Evolutionary conservation across 805 yeast species (phyloP).

Genomic region (Teunomyces panamensis): DNA sequence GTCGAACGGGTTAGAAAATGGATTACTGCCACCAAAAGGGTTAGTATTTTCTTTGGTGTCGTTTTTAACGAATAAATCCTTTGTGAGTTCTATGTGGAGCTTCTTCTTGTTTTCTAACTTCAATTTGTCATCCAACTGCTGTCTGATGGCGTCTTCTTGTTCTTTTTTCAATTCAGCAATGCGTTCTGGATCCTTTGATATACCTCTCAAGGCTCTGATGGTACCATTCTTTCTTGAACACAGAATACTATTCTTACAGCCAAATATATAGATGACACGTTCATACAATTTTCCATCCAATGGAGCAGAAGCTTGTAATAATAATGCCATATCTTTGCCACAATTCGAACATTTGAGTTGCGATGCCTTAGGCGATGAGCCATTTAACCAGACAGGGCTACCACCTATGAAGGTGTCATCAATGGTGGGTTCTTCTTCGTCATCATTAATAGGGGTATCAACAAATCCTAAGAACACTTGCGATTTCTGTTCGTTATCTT

Average conservation of each 20-base stretch:
- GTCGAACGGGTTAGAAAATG: slow-evolving; percentile 31
- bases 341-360: slow-evolving; percentile 67
- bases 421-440: slow-evolving; percentile 32
- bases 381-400: slow-evolving; percentile 59
- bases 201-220: slow-evolving; percentile 73
- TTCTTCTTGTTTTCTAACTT: slow-evolving; percentile 44
- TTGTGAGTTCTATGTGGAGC: slow-evolving; percentile 34
- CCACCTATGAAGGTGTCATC: slow-evolving; percentile 85
- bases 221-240: slow-evolving; percentile 74
- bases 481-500: slow-evolving; percentile 30
- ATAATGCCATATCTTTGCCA: slow-evolving; percentile 54
- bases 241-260: slow-evolving; percentile 51
- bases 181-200: slow-evolving; percentile 55
- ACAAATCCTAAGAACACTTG: slow-evolving; percentile 59
- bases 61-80: slow-evolving; percentile 23
- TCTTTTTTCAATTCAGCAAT: slow-evolving; percentile 39
- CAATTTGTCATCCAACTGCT: slow-evolving; percentile 39
- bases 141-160: slow-evolving; percentile 24
- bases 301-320: slow-evolving; percentile 81
- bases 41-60: slow-evolving; percentile 2
- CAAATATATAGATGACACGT: slow-evolving; percentile 76
- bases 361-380: slow-evolving; percentile 54
- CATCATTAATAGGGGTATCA: slow-evolving; percentile 53
- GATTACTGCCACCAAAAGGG: slow-evolving; percentile 1
- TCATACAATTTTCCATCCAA: slow-evolving; percentile 70